Percentiles rank a stretch among this genome's conserved stretches.
These are phyloP conservation scores for Prillingera fragicola DNA, from an alignment of 1,284 basidiomycete species.

Conservation along the genomic window DNA sequence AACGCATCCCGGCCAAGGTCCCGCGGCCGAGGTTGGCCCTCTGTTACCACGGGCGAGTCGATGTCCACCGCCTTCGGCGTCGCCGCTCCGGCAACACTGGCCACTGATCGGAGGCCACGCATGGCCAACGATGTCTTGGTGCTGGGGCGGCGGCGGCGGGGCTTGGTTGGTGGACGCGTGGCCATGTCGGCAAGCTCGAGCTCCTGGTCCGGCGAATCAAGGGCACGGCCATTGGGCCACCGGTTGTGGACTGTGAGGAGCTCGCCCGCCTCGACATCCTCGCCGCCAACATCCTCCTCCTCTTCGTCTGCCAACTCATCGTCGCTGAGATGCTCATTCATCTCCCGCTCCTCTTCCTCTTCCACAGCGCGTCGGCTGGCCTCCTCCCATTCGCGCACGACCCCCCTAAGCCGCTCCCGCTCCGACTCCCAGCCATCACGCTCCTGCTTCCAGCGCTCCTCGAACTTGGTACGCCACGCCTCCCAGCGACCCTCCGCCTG, in stretches of 20 bases:
- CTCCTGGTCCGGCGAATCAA: conserved; percentile 1
- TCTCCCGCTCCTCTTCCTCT: conserved; percentile 46
- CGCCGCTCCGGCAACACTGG: conserved; percentile 12
- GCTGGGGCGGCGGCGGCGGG: conserved; percentile 32
- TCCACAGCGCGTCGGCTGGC: conserved; percentile 50
- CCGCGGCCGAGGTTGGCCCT: conserved; percentile 1
- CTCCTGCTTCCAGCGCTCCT: conserved; percentile 71
- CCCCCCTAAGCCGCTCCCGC: conserved; percentile 65
- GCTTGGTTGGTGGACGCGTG: conserved; percentile 13
- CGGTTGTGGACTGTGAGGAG: conserved; percentile 9
- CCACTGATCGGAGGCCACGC: conserved; percentile 30
- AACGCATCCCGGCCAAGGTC: conserved; percentile 10
- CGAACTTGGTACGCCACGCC: conserved; percentile 54
- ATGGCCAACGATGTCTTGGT: conserved; percentile 31
- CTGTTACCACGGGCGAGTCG: not conserved
- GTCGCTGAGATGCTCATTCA: conserved; percentile 41
- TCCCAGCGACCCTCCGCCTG: conserved; percentile 69
- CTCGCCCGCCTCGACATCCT: conserved; percentile 16
- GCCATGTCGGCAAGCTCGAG: conserved; percentile 2
- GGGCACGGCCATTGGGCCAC: conserved; percentile 8
- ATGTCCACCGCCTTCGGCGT: conserved; percentile 24
- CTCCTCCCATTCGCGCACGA: conserved; percentile 77
- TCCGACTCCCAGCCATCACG: conserved; percentile 77
- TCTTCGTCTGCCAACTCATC: conserved; percentile 40
- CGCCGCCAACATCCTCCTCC: conserved; percentile 20